Conservation (phyloP, 179 eudicot genomes). For the Camellia oleifera region DNA sequence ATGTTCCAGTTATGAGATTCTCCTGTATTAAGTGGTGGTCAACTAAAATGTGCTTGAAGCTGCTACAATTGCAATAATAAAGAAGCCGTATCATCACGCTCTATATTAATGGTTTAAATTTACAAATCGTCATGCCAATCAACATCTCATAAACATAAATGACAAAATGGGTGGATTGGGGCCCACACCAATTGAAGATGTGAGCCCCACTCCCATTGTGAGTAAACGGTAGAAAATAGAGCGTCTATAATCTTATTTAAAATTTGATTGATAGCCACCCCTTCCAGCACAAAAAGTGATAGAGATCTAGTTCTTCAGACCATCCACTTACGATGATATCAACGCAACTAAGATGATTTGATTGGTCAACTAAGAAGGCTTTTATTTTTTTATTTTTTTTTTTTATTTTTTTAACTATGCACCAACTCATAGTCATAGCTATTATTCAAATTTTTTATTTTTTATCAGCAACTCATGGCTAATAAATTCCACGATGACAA, state of each 20-base stretch:
- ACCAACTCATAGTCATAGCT: background rate
- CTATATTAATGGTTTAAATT: background rate
- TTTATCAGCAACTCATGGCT: no score
- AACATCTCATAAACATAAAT: background rate
- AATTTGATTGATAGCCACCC: background rate
- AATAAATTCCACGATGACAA: no score
- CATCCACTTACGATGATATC: background rate
- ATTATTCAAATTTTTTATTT: no score
- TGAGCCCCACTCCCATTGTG: no score
- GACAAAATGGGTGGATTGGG: background rate
- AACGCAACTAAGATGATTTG: background rate
- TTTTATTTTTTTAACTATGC: background rate
- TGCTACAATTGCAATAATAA: background rate
- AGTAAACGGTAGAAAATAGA: no score
- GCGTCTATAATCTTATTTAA: background rate
- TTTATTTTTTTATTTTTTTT: background rate
- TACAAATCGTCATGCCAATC: background rate
- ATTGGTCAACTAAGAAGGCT: background rate
- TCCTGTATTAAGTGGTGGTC: background rate
- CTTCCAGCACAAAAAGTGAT: background rate
- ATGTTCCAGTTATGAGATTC: background rate
- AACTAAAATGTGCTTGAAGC: background rate
- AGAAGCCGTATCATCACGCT: background rate
- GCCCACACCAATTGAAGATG: no score
- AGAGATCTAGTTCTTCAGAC: conserved; percentile 6